Percentiles rank a stretch among this genome's conserved stretches.
phyloP scores from a whole-genome alignment of 2,329 filamentous ascomycete genomes.

The Microdochium nivale region DNA sequence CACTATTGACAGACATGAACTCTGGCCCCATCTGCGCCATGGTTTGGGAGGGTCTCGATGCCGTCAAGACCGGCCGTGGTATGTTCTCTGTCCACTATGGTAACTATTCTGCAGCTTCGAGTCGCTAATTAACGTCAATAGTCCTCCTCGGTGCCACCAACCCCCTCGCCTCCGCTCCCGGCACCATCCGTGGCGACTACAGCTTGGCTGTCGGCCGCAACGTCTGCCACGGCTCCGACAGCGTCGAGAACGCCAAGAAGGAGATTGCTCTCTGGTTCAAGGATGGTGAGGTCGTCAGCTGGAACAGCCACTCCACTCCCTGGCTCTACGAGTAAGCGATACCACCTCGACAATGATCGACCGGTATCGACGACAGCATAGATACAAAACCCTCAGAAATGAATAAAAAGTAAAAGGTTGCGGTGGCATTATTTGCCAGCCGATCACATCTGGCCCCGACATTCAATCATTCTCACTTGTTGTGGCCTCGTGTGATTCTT shows the following conservation, averaged over 20 bases:
- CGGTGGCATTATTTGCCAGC: background rate
- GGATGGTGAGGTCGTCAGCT: slow-evolving; percentile 73
- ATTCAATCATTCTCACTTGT: too few species aligned
- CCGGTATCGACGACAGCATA: slow-evolving; percentile 2
- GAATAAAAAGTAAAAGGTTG: slow-evolving; percentile 12
- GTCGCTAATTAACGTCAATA: slow-evolving; percentile 21
- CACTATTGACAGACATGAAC: slow-evolving; percentile 67
- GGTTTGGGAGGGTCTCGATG: slow-evolving; percentile 99
- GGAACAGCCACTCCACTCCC: slow-evolving; percentile 76
- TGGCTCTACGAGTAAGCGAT: slow-evolving; percentile 79
- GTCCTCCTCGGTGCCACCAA: slow-evolving; percentile 97
- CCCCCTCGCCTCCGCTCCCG: slow-evolving; percentile 86
- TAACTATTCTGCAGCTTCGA: too few species aligned
- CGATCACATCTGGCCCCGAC: background rate
- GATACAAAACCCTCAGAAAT: slow-evolving; percentile 7
- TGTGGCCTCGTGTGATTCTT: too few species aligned
- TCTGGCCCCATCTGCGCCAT: slow-evolving; percentile 97
- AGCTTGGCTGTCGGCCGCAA: slow-evolving; percentile 90
- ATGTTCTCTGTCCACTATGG: too few species aligned
- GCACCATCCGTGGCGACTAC: slow-evolving; percentile 93
- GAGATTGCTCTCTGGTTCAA: slow-evolving; percentile 99
- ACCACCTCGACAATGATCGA: background rate
- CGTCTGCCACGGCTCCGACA: slow-evolving; percentile 99
- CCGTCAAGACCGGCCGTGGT: slow-evolving; percentile 96
- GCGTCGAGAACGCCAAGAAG: slow-evolving; percentile 98